Evolutionary conservation across 2,329 filamentous ascomycete species (phyloP).

Genomic region (Colletotrichum chrysophilum): DNA sequence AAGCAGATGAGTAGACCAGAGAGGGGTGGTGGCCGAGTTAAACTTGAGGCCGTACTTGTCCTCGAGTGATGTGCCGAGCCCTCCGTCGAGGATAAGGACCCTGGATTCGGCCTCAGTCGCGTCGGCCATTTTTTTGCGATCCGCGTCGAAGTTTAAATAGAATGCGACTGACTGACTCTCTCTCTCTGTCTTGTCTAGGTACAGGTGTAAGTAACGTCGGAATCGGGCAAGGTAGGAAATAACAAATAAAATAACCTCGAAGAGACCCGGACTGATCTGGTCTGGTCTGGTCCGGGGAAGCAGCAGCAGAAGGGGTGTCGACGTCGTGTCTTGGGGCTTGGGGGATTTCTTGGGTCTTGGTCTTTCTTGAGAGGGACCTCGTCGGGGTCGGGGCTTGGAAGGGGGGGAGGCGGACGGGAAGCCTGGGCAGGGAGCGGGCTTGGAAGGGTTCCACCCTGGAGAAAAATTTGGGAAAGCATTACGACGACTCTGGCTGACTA

Average conservation of each 20-base stretch:
- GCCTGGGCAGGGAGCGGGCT: not conserved
- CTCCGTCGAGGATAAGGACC: constrained; percentile 66
- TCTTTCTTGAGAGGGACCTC: not conserved
- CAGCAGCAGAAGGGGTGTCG: not conserved
- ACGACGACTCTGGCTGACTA: constrained; percentile 21
- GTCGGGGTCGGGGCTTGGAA: not conserved
- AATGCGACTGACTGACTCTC: not conserved
- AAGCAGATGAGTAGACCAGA: constrained; percentile 74
- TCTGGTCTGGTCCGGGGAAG: not conserved
- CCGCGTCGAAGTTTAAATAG: not conserved
- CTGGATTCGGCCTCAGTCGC: not conserved
- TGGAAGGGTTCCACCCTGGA: constrained; percentile 4
- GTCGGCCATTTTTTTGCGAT: not conserved
- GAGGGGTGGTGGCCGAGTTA: constrained; percentile 51
- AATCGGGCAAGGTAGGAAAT: not conserved
- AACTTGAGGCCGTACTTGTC: constrained; percentile 61
- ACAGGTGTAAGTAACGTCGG: not conserved
- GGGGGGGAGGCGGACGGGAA: not conserved
- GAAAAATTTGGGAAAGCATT: constrained; percentile 21
- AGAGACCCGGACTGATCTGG: not conserved
- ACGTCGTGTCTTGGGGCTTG: constrained; percentile 8
- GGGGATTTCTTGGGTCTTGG: constrained; percentile 15
- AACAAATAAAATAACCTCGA: not conserved
- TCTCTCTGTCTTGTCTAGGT: not conserved
- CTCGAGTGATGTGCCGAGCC: constrained; percentile 70